Percentiles rank a stretch among this genome's conserved stretches.
These are phyloP conservation scores for Fusarium redolens DNA, from an alignment of 2,329 filamentous ascomycete genomes.

Conservation along the genomic window DNA sequence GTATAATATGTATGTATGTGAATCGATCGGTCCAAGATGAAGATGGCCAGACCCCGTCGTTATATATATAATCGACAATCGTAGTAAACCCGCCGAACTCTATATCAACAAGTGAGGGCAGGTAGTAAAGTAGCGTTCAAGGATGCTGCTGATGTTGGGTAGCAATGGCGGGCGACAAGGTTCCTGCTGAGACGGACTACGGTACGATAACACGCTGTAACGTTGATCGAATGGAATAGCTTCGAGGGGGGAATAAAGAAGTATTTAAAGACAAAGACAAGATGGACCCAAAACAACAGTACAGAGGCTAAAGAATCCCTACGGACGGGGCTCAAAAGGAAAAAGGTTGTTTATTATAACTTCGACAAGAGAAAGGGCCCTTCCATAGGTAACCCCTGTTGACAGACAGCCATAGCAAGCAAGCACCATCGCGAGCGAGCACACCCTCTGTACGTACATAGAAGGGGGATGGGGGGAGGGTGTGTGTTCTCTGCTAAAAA, in stretches of 20 bases:
- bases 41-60: not conserved
- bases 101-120: slow-evolving; percentile 14
- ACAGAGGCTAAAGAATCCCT: slow-evolving; percentile 33
- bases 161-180: slow-evolving; percentile 12
- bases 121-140: slow-evolving; percentile 11
- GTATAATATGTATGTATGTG: not conserved
- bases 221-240: slow-evolving; percentile 10
- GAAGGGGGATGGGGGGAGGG: slow-evolving; percentile 2
- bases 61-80: not conserved
- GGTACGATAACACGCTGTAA: slow-evolving; percentile 20
- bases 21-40: not conserved
- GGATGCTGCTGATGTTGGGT: slow-evolving; percentile 7
- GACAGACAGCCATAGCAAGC: slow-evolving; percentile 16
- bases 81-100: not conserved
- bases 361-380: slow-evolving; percentile 26
- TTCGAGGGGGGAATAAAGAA: slow-evolving; percentile 33
- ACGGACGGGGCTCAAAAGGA: slow-evolving; percentile 38
- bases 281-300: slow-evolving; percentile 41
- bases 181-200: slow-evolving; percentile 17
- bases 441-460: slow-evolving; percentile 21
- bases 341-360: slow-evolving; percentile 44
- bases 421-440: not conserved
- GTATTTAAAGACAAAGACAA: slow-evolving; percentile 42
- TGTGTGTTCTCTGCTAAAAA: not conserved
- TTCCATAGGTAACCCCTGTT: slow-evolving; percentile 36